Conservation (phyloP, 1,139 yeast genomes). For the Yamadazyma diddensiae region DNA sequence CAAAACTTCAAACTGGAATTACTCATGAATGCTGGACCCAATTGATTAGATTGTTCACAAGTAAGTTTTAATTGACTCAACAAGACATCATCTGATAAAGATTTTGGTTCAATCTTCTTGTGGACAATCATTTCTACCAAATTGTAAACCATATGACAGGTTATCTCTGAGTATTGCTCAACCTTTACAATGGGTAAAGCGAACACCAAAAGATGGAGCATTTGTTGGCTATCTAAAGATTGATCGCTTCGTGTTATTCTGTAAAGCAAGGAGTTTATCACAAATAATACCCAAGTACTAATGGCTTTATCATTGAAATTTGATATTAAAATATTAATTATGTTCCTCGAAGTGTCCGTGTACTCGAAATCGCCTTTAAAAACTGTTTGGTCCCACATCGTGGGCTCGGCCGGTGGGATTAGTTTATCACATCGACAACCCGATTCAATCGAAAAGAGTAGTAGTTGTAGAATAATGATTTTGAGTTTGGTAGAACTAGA, state of each 20-base stretch:
- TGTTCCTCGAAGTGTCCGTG: not conserved
- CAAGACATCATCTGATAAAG: conserved; percentile 15
- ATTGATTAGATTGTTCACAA: conserved; percentile 52
- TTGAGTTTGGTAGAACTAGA: conserved; percentile 1
- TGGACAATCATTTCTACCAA: conserved; percentile 4
- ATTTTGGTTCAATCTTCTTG: conserved; percentile 2
- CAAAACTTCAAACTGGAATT: conserved; percentile 54
- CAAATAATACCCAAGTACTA: conserved; percentile 9
- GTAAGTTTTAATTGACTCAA: conserved; percentile 45
- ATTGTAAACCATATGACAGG: conserved; percentile 8
- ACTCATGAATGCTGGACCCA: conserved; percentile 52
- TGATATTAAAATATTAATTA: conserved; percentile 1
- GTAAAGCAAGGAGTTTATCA: conserved; percentile 10
- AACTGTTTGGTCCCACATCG: too few relatives aligned
- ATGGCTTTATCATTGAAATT: conserved; percentile 5
- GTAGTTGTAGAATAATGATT: conserved; percentile 2
- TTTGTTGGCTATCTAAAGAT: conserved; percentile 2
- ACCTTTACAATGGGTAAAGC: conserved; percentile 11
- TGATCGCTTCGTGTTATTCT: conserved; percentile 4
- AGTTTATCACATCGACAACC: too few relatives aligned
- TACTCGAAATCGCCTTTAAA: too few relatives aligned
- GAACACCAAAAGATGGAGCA: conserved; percentile 6
- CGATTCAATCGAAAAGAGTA: conserved; percentile 3
- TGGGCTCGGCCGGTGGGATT: too few relatives aligned
- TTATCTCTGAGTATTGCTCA: conserved; percentile 7